A percentile compares a stretch with the other conserved stretches of the same genome.
These are phyloP conservation scores for Sisymbrium irio DNA, from an alignment of 345 rosid genomes.

Conservation along the genomic window DNA sequence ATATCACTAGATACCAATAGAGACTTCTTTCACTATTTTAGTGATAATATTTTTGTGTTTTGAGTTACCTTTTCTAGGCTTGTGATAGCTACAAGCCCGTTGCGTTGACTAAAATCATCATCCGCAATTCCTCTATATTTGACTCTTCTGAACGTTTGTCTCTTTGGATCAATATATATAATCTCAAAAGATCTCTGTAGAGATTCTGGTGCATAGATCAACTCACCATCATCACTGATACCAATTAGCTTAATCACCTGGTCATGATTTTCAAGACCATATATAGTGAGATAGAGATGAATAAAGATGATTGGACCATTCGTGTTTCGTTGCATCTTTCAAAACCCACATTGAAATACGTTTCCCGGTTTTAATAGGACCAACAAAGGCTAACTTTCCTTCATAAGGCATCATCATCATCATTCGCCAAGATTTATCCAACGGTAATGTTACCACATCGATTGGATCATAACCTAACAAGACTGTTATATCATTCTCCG, in stretches of 20 bases:
- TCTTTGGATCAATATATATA: constrained; percentile 5
- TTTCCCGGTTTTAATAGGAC: not conserved
- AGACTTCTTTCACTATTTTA: too few species aligned
- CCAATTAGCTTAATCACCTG: not conserved
- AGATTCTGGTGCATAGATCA: constrained; percentile 11
- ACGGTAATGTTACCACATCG: not conserved
- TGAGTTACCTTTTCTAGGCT: too few species aligned
- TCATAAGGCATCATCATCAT: not conserved
- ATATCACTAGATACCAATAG: too few species aligned
- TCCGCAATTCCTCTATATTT: not conserved
- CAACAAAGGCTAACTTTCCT: constrained; percentile 9
- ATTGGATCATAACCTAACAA: not conserved
- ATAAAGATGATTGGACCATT: not conserved
- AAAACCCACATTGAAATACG: not conserved
- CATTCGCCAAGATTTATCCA: not conserved
- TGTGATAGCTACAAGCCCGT: too few species aligned
- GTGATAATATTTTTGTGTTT: too few species aligned
- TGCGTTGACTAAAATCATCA: not conserved
- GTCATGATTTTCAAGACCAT: not conserved
- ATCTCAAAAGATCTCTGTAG: too few species aligned
- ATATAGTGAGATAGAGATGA: constrained; percentile 9
- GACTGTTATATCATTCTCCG: not conserved
- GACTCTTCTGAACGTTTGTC: not conserved
- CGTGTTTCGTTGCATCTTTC: not conserved
- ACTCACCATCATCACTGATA: not conserved